Base-by-base conservation (phyloP, 2,329 filamentous ascomycete genomes). In the Fusarium palustre region DNA sequence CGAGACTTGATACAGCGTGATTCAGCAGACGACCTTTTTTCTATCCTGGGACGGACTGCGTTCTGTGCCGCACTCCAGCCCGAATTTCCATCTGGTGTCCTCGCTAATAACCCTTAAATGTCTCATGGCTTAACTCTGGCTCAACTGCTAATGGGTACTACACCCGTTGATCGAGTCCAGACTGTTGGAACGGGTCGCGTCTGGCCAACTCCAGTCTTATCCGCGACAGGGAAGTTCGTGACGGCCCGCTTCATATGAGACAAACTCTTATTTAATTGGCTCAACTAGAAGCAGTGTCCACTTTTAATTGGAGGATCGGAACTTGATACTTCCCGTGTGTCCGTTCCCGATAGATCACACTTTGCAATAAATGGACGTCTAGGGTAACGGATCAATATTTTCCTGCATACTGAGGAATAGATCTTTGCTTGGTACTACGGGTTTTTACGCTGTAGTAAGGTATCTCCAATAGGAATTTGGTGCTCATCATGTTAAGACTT, bases 201-300 rank as follows among this genome's bases (percentile, higher is more conserved):
- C 42, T 30, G 6, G n/a, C 18, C 41, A n/a, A n/a, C 42, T 45
- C 42, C 16, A 45, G 12, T 46, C 18, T 46, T 46, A 46, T 15
- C 43, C 28, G 28, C 7, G 2, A 31, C 25, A 16, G 42, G 42
- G 16, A 30, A 20, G 18, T 20, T 20, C 25, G 18, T 30, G 6
- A 46, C 18, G 43, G 25, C 25, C 25, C 12, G 25, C 43, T 20
- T 4, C 5, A 8, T 15, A 20, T 12, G 18, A 20, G 6, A 20
- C 12, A 4, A 11, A 10, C 20, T 9, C 28, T 15, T 9, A 6
- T 20, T 3, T 15, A 4, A 46, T 46, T 46, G 28, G 25, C 1
- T 16, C 7, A 11, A 2, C 0, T 20, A 3, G 11, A 7, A 0
- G 2, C 1, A 2, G 1, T 1, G 2, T 22, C 43, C 18, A 31